Evolutionary conservation across 495 filamentous ascomycete species (phyloP).

Genomic region (Penicillium fimorum): DNA sequence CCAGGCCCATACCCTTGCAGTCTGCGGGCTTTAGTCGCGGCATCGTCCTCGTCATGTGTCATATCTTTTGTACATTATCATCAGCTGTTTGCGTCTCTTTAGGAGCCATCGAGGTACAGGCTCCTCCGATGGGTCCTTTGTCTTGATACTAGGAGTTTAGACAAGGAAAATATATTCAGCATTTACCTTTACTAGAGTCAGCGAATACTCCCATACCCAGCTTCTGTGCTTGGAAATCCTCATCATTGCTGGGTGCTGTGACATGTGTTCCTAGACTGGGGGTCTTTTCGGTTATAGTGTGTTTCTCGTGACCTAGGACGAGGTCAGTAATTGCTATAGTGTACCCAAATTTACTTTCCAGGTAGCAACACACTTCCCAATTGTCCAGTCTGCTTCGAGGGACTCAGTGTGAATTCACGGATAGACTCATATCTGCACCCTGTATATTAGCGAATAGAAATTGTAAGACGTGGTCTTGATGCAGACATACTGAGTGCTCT

Average conservation of each 20-base stretch:
- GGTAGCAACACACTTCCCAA: constrained; percentile 46
- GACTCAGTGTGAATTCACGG: constrained; percentile 44
- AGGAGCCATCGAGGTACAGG: constrained; percentile 13
- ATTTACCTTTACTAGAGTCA: constrained; percentile 37
- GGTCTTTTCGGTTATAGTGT: constrained; percentile 35
- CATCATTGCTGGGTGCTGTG: constrained; percentile 17
- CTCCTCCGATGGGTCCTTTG: constrained; percentile 22
- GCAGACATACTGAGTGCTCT: constrained; percentile 55
- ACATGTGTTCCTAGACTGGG: constrained; percentile 14
- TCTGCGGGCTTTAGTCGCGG: constrained; percentile 45
- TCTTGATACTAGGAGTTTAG: constrained; percentile 35
- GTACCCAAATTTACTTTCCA: background rate
- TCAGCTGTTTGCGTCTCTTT: constrained; percentile 37
- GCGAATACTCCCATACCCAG: constrained; percentile 27
- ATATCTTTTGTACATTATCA: constrained; percentile 47
- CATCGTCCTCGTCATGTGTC: constrained; percentile 37
- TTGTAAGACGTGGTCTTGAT: background rate
- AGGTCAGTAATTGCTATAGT: constrained; percentile 7
- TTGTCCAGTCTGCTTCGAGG: constrained; percentile 58
- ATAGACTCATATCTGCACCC: constrained; percentile 60
- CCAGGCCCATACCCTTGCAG: constrained; percentile 61
- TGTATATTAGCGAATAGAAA: background rate
- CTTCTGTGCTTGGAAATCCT: constrained; percentile 31
- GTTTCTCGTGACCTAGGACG: constrained; percentile 19
- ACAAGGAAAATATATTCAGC: constrained; percentile 30